Conservation (phyloP, 2,329 filamentous ascomycete genomes). For the Falciphora oryzae region DNA sequence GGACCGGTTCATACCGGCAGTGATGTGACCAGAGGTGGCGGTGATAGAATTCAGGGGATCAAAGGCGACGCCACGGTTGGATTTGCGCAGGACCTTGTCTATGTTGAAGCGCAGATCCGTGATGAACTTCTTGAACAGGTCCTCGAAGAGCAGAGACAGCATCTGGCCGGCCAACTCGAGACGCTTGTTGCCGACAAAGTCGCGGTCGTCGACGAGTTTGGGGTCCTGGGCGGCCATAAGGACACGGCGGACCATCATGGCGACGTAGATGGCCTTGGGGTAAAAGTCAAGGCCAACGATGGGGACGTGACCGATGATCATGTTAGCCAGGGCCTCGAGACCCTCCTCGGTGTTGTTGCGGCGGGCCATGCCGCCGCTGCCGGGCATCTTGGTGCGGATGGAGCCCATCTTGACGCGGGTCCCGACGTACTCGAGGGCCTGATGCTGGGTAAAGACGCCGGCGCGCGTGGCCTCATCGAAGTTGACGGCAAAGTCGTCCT, state of each 20-base stretch:
- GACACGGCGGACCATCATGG: constrained; percentile 95
- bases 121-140: constrained; percentile 95
- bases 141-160: constrained; percentile 88
- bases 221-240: constrained; percentile 89
- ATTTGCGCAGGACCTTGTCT: constrained; percentile 93
- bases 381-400: constrained; percentile 42
- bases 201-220: constrained; percentile 87
- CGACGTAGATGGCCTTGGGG: constrained; percentile 94
- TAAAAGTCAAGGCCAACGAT: constrained; percentile 90
- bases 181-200: constrained; percentile 97
- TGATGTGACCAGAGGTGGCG: constrained; percentile 81
- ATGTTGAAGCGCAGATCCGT: constrained; percentile 86
- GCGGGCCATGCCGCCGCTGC: constrained; percentile 38
- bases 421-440: constrained; percentile 90
- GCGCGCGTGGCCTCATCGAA: constrained; percentile 86
- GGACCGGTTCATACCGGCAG: constrained; percentile 86
- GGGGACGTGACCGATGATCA: constrained; percentile 91
- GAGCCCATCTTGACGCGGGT: constrained; percentile 76
- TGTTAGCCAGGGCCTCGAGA: constrained; percentile 83
- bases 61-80: constrained; percentile 79
- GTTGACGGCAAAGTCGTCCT: constrained; percentile 92
- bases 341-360: constrained; percentile 87
- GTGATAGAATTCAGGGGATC: constrained; percentile 82
- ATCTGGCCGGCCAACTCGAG: constrained; percentile 93
- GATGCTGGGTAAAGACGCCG: constrained; percentile 86